phyloP scores from a whole-genome alignment of 495 filamentous ascomycete species.

The Delitschia confertaspora region DNA sequence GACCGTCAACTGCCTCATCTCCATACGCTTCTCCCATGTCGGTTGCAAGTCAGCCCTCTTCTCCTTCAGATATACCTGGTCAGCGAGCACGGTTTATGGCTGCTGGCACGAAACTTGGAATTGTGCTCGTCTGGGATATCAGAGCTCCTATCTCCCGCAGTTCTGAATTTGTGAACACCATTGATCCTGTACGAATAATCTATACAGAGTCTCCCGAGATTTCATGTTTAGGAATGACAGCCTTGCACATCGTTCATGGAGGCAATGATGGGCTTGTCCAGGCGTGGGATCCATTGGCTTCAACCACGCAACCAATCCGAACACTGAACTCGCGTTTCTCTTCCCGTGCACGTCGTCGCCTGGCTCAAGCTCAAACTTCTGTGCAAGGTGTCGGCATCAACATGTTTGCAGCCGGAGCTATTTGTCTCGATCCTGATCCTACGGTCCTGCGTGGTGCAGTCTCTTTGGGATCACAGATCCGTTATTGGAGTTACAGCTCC shows the following conservation, averaged over 20 bases:
- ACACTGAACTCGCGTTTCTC: constrained; percentile 86
- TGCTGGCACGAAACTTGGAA: constrained; percentile 69
- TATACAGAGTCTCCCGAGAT: constrained; percentile 87
- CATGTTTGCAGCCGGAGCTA: constrained; percentile 72
- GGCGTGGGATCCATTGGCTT: constrained; percentile 90
- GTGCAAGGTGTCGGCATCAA: constrained; percentile 60
- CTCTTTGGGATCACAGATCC: constrained; percentile 73
- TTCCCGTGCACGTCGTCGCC: constrained; percentile 62
- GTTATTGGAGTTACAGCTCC: constrained; percentile 92
- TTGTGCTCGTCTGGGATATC: constrained; percentile 76
- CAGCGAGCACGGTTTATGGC: constrained; percentile 75
- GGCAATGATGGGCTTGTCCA: constrained; percentile 94
- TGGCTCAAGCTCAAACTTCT: constrained; percentile 63
- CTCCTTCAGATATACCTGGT: constrained; percentile 58
- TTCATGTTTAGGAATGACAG: constrained; percentile 75
- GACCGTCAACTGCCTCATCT: constrained; percentile 48
- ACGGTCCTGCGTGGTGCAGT: constrained; percentile 86
- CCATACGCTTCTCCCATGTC: constrained; percentile 46
- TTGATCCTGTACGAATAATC: constrained; percentile 66
- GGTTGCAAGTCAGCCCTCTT: constrained; percentile 41
- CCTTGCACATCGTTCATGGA: constrained; percentile 82
- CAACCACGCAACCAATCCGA: constrained; percentile 65
- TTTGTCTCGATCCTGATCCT: constrained; percentile 81
- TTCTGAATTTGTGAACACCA: constrained; percentile 43
- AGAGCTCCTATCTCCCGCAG: constrained; percentile 51